phyloP scores from a whole-genome alignment of 1,284 basidiomycete species.

The Cutaneotrichosporon dermatis region DNA sequence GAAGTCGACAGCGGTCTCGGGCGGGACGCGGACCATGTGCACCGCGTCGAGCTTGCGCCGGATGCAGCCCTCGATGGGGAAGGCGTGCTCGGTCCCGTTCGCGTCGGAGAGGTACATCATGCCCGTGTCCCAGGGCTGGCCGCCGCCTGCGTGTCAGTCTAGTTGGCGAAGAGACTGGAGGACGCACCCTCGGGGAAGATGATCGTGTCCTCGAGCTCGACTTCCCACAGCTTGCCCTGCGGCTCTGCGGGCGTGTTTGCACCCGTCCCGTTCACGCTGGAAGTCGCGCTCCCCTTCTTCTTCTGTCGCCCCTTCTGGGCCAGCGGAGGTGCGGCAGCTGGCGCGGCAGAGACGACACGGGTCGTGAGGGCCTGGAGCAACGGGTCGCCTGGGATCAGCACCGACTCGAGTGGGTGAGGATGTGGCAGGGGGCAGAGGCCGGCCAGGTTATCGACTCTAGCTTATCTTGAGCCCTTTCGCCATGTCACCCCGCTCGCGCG shows the following conservation, averaged over 20 bases:
- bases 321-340: conserved; percentile 29
- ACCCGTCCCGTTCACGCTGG: conserved; percentile 7
- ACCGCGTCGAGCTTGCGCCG: conserved; percentile 70
- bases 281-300: conserved; percentile 20
- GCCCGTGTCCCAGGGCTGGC: conserved; percentile 77
- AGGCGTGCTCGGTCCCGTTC: conserved; percentile 49
- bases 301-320: conserved; percentile 37
- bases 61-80: conserved; percentile 66
- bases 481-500: too few species aligned
- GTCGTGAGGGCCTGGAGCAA: conserved; percentile 38
- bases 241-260: conserved; percentile 8
- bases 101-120: conserved; percentile 50
- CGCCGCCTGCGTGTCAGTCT: conserved; percentile 59
- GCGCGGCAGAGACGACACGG: conserved; percentile 24
- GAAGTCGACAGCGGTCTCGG: conserved; percentile 46
- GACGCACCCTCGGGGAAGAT: conserved; percentile 68
- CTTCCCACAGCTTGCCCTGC: conserved; percentile 44
- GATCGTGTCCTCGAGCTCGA: conserved; percentile 74
- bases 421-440: too few species aligned
- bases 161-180: too few species aligned
- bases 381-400: conserved; percentile 40
- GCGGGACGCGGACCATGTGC: conserved; percentile 61
- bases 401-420: not conserved
- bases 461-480: too few species aligned
- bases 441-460: too few species aligned